A percentile compares a stretch with the other conserved stretches of the same genome.
Conservation (phyloP, 495 filamentous ascomycete genomes). For the Stereocaulon alpinum region DNA sequence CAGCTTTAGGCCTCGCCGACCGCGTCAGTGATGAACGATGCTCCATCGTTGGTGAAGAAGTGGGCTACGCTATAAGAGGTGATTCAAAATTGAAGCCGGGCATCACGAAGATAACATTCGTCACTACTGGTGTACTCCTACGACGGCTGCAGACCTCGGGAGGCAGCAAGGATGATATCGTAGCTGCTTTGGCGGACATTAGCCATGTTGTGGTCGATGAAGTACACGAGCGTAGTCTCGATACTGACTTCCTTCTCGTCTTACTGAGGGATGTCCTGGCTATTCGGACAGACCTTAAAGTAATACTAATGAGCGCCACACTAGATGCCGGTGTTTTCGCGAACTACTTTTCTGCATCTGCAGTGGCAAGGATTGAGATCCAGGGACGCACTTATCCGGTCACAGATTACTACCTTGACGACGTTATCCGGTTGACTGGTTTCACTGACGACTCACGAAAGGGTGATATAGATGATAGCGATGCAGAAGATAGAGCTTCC, state of each 20-base stretch:
- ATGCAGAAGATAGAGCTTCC: conserved; percentile 32
- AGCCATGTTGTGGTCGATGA: conserved; percentile 96
- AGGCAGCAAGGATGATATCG: conserved; percentile 62
- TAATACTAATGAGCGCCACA: conserved; percentile 97
- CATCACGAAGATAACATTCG: conserved; percentile 82
- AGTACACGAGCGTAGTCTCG: conserved; percentile 90
- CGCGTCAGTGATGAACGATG: conserved; percentile 89
- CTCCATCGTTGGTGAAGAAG: conserved; percentile 68
- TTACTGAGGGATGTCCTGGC: conserved; percentile 76
- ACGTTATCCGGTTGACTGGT: conserved; percentile 69
- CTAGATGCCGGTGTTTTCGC: conserved; percentile 83
- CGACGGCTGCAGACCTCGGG: conserved; percentile 80
- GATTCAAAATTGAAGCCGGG: conserved; percentile 62
- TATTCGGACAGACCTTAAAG: conserved; percentile 69
- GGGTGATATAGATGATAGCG: conserved; percentile 29
- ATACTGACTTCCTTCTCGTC: conserved; percentile 89
- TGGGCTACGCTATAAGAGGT: conserved; percentile 91
- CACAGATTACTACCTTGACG: conserved; percentile 80
- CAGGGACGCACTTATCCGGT: conserved; percentile 84
- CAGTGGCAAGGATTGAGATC: conserved; percentile 74
- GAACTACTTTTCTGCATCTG: conserved; percentile 60
- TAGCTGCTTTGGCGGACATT: conserved; percentile 71
- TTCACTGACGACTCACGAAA: conserved; percentile 46
- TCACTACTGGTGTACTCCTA: conserved; percentile 93
- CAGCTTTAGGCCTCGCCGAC: conserved; percentile 86